Base-by-base conservation (phyloP, 495 filamentous ascomycete genomes). In the Neurospora sp. region DNA sequence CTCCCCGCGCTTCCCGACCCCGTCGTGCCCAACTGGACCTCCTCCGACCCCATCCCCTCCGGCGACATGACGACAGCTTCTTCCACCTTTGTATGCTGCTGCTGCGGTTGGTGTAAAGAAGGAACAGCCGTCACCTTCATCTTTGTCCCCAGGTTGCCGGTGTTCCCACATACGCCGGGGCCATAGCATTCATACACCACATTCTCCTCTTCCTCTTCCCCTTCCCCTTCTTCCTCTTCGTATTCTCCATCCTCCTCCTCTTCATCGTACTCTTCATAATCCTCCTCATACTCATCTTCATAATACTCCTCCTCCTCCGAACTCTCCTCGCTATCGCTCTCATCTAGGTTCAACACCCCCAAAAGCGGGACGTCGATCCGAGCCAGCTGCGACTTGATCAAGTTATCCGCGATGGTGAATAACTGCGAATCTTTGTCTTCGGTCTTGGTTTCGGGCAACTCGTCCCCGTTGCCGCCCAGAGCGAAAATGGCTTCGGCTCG, bases 321-420 rank as follows among this genome's bases (percentile, higher is more conserved):
- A 74, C 75, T 72, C 77, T 80, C 71, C 72, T 80, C 80, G 14
- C 75, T 78, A 16, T 81, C 81, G 72, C 80, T 81, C 66, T 80
- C 79, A 31, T 82, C 80, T 71, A 82, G 80, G 16, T 74, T 76
- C 54, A 83, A 71, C 35, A 74, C 74, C 20, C 81, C 79, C 66
- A 83, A 70, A 60, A 83, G 35, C 46, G 80, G 81, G 39, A 83
- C 76, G n/a, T 81, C 79, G 39, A 80, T 76, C 69, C 77, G 54
- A 35, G 77, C 76, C 71, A 81, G 72, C 66, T 83, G 80, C 46
- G 77, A 80, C 73, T 79, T 82, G 77, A 83, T 82, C 18, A 83
- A 46, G 44, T 81, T 77, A 42, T 80, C 80, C 23, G 81, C 79
- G 42, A 82, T 73, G 27, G 72, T 70, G 27, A 78, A 81, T 31